Evolutionary conservation across 2,329 filamentous ascomycete genomes (phyloP).

Genomic region (Botrytis medusae): DNA sequence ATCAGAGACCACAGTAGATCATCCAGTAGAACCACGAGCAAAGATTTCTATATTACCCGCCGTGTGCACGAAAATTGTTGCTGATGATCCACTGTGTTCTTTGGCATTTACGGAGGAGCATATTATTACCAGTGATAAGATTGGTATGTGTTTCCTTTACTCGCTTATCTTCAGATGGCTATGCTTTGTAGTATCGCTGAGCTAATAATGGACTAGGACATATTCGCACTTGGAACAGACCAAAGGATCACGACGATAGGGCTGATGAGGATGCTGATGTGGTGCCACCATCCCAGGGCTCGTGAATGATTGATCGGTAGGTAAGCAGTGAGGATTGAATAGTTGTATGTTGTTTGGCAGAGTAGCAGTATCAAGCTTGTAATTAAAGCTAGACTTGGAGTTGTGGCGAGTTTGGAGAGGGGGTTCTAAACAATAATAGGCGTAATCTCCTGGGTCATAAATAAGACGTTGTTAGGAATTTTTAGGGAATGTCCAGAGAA

Average conservation of each 20-base stretch:
- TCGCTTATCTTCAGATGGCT: not conserved
- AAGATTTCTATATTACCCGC: constrained; percentile 85
- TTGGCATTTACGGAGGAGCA: constrained; percentile 90
- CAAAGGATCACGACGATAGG: constrained; percentile 24
- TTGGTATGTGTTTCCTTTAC: constrained; percentile 60
- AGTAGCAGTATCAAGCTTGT: not conserved
- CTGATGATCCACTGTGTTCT: constrained; percentile 85
- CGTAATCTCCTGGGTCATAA: not conserved
- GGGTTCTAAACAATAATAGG: not conserved
- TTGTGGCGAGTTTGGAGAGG: not conserved
- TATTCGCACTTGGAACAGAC: constrained; percentile 36
- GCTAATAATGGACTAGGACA: constrained; percentile 27
- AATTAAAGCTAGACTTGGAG: not conserved
- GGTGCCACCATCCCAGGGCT: not conserved
- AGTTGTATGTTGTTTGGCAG: not conserved
- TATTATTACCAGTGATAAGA: constrained; percentile 89
- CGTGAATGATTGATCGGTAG: not conserved
- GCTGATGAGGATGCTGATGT: constrained; percentile 16
- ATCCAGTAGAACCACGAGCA: constrained; percentile 81
- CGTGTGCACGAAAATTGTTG: constrained; percentile 72
- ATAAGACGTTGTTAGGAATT: not conserved
- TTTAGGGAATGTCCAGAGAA: not conserved
- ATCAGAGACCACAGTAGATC: constrained; percentile 63
- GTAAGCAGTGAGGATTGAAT: not conserved
- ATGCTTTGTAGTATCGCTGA: not conserved